phyloP scores from a whole-genome alignment of 495 filamentous ascomycete genomes.

The Talaromyces liani region DNA sequence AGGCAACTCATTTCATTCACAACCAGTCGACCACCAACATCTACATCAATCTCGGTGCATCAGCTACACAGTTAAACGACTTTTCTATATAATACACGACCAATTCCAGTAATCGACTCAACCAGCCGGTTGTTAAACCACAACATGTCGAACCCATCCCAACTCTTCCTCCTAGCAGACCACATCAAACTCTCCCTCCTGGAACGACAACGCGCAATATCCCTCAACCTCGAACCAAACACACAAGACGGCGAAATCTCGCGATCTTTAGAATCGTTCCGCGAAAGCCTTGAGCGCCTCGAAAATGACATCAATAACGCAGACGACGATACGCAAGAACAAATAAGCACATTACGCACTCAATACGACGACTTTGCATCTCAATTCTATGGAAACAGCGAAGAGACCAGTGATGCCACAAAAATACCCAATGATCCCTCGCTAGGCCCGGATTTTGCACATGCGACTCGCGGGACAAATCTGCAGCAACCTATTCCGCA shows the following conservation, averaged over 20 bases:
- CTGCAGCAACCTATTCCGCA: conserved; percentile 42
- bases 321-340: conserved; percentile 58
- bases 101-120: neutral
- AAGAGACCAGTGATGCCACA: conserved; percentile 25
- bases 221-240: conserved; percentile 75
- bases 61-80: neutral
- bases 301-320: conserved; percentile 55
- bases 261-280: conserved; percentile 76
- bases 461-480: conserved; percentile 41
- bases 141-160: conserved; percentile 50
- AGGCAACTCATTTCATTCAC: conserved; percentile 1
- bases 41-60: neutral
- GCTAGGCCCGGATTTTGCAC: conserved; percentile 58
- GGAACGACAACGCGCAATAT: conserved; percentile 84
- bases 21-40: neutral
- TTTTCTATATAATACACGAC: neutral
- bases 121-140: neutral
- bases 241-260: conserved; percentile 86
- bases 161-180: conserved; percentile 48
- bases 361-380: conserved; percentile 52
- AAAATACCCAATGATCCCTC: conserved; percentile 60
- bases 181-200: conserved; percentile 53
- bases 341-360: conserved; percentile 51
- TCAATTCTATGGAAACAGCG: conserved; percentile 51
- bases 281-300: conserved; percentile 70